phyloP scores from a whole-genome alignment of 116 monocot genomes.

The Dioscorea cayenensis region DNA sequence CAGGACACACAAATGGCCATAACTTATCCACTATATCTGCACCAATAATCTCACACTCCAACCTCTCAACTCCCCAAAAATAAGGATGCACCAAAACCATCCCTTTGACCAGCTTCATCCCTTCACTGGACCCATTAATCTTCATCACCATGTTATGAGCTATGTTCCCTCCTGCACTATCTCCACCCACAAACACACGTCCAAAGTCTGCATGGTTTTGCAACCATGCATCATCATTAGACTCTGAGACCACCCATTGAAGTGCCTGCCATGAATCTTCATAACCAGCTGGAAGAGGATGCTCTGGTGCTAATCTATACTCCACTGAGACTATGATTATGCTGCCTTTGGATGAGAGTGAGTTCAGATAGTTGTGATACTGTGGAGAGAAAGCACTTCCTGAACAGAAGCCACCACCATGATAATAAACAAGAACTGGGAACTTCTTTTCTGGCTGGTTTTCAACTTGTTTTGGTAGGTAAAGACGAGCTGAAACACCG shows the following conservation, averaged over 20 bases:
- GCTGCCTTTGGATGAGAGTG: neutral
- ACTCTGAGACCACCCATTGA: neutral
- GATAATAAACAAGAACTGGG: neutral
- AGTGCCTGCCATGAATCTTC: constrained; percentile 5
- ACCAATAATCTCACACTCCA: constrained; percentile 1
- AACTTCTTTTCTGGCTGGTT: neutral
- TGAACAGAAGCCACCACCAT: neutral
- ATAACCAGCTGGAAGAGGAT: constrained; percentile 1
- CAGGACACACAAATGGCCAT: constrained; percentile 33
- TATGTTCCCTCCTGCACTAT: constrained; percentile 8
- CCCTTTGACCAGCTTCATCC: neutral
- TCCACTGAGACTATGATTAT: constrained; percentile 2
- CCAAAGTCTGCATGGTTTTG: neutral
- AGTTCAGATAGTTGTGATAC: neutral
- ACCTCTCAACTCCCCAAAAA: constrained; percentile 3
- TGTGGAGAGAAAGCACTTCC: neutral
- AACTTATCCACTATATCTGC: neutral
- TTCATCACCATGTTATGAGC: constrained; percentile 6
- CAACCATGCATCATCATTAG: neutral
- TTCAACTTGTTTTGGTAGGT: neutral
- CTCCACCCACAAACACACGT: neutral
- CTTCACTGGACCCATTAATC: neutral
- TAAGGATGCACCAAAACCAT: neutral
- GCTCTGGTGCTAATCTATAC: constrained; percentile 7
- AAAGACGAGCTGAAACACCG: constrained; percentile 5